Evolutionary conservation across 805 yeast species (phyloP), one percentile per base, ranked within the genome.

Genomic region (Nakazawaea ernobii): DNA sequence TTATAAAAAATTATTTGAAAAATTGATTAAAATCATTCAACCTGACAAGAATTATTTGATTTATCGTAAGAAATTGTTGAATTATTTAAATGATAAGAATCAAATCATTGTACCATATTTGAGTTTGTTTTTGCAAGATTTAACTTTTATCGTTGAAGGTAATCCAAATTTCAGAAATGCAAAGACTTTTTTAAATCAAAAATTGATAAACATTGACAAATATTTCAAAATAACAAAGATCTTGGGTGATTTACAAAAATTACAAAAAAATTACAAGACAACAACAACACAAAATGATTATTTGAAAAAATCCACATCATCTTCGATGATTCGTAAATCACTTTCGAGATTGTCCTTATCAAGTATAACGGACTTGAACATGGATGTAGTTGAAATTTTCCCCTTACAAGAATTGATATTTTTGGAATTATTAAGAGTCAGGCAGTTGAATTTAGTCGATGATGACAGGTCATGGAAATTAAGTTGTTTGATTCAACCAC

Each of bases 111-210:
- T 86, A 33, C 95, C 95, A 14, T 86, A 85, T 59, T 73, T 86
- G 49, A 82, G 85, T 40, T 65, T 86, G 46, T 86, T 84, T 60
- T 66, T 86, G 39, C 94, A 84, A 63, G 95, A 86, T 63, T 69
- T 86, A 56, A 85, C 91, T 0, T 85, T 86, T 65, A 79, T 85
- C n/a, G 75, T 81, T 44, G 95, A 86, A 55, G 92, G 94, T n/a
- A 86, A 86, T 59, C 74, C 84, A 35, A 82, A 79, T 55, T 81
- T 69, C 59, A 70, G 91, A 59, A 77, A 71, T 51, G 81, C 84
- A 5, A 77, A 80, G 51, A 65, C 75, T 24, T 77, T 78, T 56
- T 67, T 79, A 56, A 73, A 73, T 52, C 79, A 77, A 56, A 77
- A 77, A 55, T 68, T 84, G 53, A 78, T 86, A 57, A 85, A 86